Base-by-base conservation (phyloP, 352 stramenopile species). In the Pythium dissotocum region DNA sequence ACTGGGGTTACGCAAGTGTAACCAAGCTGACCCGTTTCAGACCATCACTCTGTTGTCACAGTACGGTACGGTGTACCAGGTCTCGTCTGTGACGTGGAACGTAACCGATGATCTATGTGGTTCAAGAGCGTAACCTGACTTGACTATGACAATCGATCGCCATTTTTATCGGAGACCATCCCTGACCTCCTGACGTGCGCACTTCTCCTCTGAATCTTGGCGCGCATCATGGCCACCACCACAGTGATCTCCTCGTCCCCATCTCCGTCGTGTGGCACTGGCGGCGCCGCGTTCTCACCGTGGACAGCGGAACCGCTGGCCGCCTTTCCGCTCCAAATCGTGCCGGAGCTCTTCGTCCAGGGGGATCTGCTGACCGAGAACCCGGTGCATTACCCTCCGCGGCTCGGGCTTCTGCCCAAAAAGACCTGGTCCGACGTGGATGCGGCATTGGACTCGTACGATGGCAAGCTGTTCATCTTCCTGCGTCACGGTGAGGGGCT, bases 401-500 rank as follows among this genome's bases (percentile, higher is more conserved):
- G 75, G 26, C 82, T 87, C 59, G 77, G 74, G 0, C 69, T 85
- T 13, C 61, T 77, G n/a, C 69, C 77, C n/a, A 75, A 73, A 59
- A 76, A 79, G 28, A 67, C 63, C 14, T 85, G 78, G 78, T 58
- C 61, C 1, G 68, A 83, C 42, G 72, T 83, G 26, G 76, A 79
- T 63, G 54, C 53, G 4, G 79, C 73, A 51, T 77, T 84, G 63
- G 53, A 77, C 24, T 16, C 32, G 53, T 53, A 66, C 16, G 51
- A 69, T 12, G 55, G 71, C 8, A 88, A 90, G 68, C 69, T 90
- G 10, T 48, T 90, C 2, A 77, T 90, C 52, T 77, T 92, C 33
- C 30, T 92, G 57, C 80, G 84, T 18, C 84, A 92, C 54, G 84
- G 80, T 61, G 80, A 92, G 58, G 84, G 73, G 38, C 79, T 82